Evolutionary conservation across 2,329 filamentous ascomycete genomes (phyloP).

Genomic region (Lachnellula occidentalis): DNA sequence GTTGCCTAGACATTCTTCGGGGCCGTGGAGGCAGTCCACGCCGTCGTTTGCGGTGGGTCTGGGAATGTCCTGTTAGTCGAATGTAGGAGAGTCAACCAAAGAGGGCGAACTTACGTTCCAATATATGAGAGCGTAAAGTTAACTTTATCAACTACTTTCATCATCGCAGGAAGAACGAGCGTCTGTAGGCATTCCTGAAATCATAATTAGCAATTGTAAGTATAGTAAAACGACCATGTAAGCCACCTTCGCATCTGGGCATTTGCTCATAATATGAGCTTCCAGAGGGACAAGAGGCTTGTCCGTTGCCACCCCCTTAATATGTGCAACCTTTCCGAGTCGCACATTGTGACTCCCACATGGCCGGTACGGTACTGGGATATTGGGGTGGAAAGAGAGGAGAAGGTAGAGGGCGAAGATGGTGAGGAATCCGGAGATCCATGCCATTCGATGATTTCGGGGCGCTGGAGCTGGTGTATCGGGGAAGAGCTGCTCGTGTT

Average conservation of each 20-base stretch:
- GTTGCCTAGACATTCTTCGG: slow-evolving; percentile 86
- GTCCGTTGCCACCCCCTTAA: background rate
- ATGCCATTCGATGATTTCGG: slow-evolving; percentile 12
- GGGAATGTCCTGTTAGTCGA: slow-evolving; percentile 3
- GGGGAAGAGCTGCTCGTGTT: slow-evolving; percentile 12
- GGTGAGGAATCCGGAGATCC: slow-evolving; percentile 15
- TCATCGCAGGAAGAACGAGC: slow-evolving; percentile 82
- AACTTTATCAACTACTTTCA: slow-evolving; percentile 73
- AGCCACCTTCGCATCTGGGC: slow-evolving; percentile 71
- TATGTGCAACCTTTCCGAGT: background rate
- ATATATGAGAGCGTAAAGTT: slow-evolving; percentile 91
- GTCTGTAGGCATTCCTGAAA: slow-evolving; percentile 67
- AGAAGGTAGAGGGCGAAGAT: slow-evolving; percentile 23
- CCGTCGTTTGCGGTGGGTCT: slow-evolving; percentile 71
- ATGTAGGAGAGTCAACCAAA: background rate
- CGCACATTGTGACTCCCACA: background rate
- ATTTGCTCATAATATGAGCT: slow-evolving; percentile 96
- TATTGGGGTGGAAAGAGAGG: background rate
- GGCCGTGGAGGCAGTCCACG: slow-evolving; percentile 83
- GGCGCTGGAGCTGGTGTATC: slow-evolving; percentile 10
- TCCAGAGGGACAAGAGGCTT: slow-evolving; percentile 65
- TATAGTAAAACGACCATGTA: background rate
- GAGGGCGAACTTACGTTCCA: slow-evolving; percentile 54
- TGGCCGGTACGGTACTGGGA: background rate
- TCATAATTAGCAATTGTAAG: slow-evolving; percentile 1